phyloP scores from a whole-genome alignment of 306 rosid genomes.

The Betula pendula region DNA sequence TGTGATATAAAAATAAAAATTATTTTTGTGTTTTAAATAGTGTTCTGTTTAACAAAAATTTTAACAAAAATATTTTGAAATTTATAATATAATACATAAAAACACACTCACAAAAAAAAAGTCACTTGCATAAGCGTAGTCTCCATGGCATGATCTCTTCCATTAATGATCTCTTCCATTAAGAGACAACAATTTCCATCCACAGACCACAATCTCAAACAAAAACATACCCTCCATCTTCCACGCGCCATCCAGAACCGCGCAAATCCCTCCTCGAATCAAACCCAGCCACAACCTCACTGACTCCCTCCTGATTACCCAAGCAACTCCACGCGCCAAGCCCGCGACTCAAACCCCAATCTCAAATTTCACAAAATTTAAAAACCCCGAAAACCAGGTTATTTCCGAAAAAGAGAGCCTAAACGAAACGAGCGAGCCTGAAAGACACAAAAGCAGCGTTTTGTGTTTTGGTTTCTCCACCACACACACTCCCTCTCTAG shows the following conservation, averaged over 20 bases:
- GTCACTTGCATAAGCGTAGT: not conserved
- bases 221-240: not conserved
- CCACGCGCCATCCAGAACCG: not conserved
- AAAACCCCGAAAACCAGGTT: not conserved
- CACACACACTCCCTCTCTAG: slow-evolving; percentile 26
- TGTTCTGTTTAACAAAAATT: too few relatives aligned
- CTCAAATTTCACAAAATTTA: not conserved
- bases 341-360: not conserved
- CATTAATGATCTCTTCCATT: not conserved
- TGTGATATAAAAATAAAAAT: too few relatives aligned
- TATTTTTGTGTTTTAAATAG: too few relatives aligned
- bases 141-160: not conserved
- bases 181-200: not conserved
- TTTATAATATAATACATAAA: too few relatives aligned
- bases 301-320: not conserved
- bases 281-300: not conserved
- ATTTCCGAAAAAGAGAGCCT: slow-evolving; percentile 17
- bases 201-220: not conserved
- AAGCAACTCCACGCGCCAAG: not conserved
- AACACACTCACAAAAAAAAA: too few relatives aligned
- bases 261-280: not conserved
- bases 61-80: too few relatives aligned
- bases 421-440: slow-evolving; percentile 35
- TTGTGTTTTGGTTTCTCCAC: slow-evolving; percentile 46
- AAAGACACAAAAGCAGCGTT: slow-evolving; percentile 18